Evolutionary conservation across 805 yeast genomes (phyloP).

Genomic region (Teunomyces stri): DNA sequence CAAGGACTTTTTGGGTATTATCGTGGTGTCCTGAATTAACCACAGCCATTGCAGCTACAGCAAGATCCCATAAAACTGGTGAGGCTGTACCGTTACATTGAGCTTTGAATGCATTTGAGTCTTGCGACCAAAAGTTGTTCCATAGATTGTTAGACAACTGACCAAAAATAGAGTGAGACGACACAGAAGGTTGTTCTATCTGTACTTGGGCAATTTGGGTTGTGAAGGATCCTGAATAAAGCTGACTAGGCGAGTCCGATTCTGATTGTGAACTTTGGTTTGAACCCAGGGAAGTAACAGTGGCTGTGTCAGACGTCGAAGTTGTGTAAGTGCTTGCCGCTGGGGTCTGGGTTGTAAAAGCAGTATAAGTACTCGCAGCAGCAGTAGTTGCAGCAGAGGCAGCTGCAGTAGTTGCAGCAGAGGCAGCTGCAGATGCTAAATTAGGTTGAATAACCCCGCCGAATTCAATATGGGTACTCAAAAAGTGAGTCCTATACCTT

Average conservation of each 20-base stretch:
- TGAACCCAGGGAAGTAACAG: no score
- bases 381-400: not conserved
- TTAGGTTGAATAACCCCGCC: not conserved
- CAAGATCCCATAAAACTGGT: conserved; percentile 24
- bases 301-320: no score
- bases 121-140: conserved; percentile 12
- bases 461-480: not conserved
- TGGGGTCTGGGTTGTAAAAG: not conserved
- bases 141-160: conserved; percentile 9
- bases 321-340: no score
- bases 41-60: conserved; percentile 23
- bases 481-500: not conserved
- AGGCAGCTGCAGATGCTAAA: not conserved
- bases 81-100: conserved; percentile 9
- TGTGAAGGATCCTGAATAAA: not conserved
- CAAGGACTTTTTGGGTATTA: conserved; percentile 11
- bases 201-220: not conserved
- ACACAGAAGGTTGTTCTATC: conserved; percentile 14
- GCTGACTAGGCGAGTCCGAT: not conserved
- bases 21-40: conserved; percentile 12
- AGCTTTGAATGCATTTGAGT: conserved; percentile 13
- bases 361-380: not conserved
- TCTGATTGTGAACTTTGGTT: not conserved
- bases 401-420: not conserved
- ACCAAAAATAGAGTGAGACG: conserved; percentile 11